A percentile compares a stretch with the other conserved stretches of the same genome.
These are phyloP conservation scores for Russula compacta DNA, from an alignment of 768 basidiomycete species.

Conservation along the genomic window DNA sequence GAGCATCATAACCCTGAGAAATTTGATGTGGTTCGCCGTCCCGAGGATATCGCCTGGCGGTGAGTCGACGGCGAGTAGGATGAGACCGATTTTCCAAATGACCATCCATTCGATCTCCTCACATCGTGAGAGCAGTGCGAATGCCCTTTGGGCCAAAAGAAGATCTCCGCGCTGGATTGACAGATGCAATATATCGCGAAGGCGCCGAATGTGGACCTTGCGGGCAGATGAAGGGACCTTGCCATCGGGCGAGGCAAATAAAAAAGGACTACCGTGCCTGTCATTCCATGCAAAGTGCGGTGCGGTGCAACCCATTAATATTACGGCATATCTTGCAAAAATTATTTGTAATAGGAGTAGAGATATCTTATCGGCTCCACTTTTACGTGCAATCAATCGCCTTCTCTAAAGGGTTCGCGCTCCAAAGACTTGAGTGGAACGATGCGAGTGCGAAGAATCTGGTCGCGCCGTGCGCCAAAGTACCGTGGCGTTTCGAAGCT, in stretches of 20 bases:
- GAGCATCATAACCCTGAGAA: constrained; percentile 62
- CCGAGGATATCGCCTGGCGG: background rate
- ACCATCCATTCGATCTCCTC: constrained; percentile 68
- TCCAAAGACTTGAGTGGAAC: constrained; percentile 20
- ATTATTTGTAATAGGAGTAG: too few species aligned
- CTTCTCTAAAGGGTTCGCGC: constrained; percentile 16
- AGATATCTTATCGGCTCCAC: background rate
- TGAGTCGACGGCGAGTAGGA: constrained; percentile 35
- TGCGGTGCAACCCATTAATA: background rate
- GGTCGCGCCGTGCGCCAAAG: constrained; percentile 47
- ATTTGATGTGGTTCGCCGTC: constrained; percentile 40
- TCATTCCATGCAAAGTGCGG: background rate
- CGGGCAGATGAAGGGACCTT: constrained; percentile 45
- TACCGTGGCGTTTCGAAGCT: constrained; percentile 63
- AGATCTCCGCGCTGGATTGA: constrained; percentile 60
- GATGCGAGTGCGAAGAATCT: constrained; percentile 31
- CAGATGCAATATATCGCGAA: constrained; percentile 67
- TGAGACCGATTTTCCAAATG: constrained; percentile 62
- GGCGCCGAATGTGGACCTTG: constrained; percentile 62
- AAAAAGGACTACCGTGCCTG: constrained; percentile 35
- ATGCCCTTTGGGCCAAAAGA: constrained; percentile 54
- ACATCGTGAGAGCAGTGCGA: constrained; percentile 68
- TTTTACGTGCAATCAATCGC: background rate
- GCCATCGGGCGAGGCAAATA: constrained; percentile 52
- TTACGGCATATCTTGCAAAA: background rate